Conservation (phyloP, 345 rosid species). For the Arabis alpina region DNA sequence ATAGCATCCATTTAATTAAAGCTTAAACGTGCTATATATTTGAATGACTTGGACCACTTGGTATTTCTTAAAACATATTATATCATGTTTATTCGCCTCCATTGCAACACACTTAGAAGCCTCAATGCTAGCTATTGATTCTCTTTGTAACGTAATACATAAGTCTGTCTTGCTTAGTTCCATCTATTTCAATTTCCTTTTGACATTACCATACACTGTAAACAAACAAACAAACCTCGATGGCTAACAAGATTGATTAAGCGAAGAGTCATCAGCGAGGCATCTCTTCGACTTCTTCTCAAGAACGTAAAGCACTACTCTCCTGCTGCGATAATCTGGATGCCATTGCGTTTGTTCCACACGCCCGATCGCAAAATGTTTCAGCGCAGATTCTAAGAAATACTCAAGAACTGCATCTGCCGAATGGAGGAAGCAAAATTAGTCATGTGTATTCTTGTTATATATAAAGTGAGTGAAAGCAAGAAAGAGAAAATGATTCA, state of each 20-base stretch:
- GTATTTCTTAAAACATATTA: too few relatives aligned
- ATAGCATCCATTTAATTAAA: neutral
- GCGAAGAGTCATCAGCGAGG: constrained; percentile 21
- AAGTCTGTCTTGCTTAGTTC: neutral
- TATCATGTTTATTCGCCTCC: neutral
- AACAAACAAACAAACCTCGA: constrained; percentile 18
- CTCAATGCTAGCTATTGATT: neutral
- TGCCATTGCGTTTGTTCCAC: constrained; percentile 82
- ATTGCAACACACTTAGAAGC: neutral
- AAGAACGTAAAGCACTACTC: constrained; percentile 76
- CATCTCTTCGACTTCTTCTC: constrained; percentile 59
- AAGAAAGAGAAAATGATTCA: constrained; percentile 29
- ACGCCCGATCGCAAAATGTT: constrained; percentile 68
- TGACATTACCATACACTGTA: neutral
- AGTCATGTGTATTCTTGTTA: neutral
- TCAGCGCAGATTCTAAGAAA: constrained; percentile 75
- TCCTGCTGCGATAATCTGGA: constrained; percentile 70
- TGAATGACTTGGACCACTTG: neutral
- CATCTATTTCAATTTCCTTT: neutral
- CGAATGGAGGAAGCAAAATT: constrained; percentile 4
- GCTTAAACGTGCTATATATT: neutral
- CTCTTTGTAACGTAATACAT: neutral
- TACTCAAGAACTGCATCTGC: constrained; percentile 83
- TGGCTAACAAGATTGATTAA: constrained; percentile 38
- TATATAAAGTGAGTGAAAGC: neutral